A percentile compares a stretch with the other conserved stretches of the same genome.
Conservation (phyloP, 2,329 filamentous ascomycete genomes). For the Hypoxylon sp. region DNA sequence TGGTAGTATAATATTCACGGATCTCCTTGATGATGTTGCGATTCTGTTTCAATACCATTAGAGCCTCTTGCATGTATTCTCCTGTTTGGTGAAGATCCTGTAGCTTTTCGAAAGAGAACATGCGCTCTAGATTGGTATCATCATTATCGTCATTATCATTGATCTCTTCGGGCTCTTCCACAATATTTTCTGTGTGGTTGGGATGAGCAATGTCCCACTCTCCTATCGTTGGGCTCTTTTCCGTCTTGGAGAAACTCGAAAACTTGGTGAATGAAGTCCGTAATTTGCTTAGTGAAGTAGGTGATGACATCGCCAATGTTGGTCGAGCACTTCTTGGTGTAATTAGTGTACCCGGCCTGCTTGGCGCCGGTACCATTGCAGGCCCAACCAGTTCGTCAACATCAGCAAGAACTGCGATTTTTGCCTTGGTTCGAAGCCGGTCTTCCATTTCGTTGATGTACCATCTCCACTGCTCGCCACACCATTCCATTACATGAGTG, state of each 20-base stretch:
- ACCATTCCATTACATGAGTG: constrained; percentile 23
- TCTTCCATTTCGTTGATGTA: constrained; percentile 22
- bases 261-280: not conserved
- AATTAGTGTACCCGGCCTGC: constrained; percentile 3
- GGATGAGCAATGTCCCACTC: not conserved
- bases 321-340: not conserved
- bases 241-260: constrained; percentile 9
- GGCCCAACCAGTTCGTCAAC: constrained; percentile 17
- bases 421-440: constrained; percentile 9
- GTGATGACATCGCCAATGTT: not conserved
- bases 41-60: constrained; percentile 15
- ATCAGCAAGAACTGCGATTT: constrained; percentile 18
- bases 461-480: constrained; percentile 25
- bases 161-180: constrained; percentile 21
- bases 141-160: not conserved
- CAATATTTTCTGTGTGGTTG: not conserved
- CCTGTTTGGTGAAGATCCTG: constrained; percentile 17
- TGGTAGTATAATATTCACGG: constrained; percentile 12
- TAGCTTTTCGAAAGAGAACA: constrained; percentile 24
- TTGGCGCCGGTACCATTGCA: constrained; percentile 4
- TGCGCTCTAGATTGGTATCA: constrained; percentile 12
- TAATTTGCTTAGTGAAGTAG: not conserved
- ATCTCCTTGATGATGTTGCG: constrained; percentile 20
- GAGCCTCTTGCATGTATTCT: constrained; percentile 22
- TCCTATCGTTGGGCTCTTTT: not conserved